Evolutionary conservation across 306 rosid genomes (phyloP), one percentile per base, ranked within the genome.

Genomic region (Vigna mungo): DNA sequence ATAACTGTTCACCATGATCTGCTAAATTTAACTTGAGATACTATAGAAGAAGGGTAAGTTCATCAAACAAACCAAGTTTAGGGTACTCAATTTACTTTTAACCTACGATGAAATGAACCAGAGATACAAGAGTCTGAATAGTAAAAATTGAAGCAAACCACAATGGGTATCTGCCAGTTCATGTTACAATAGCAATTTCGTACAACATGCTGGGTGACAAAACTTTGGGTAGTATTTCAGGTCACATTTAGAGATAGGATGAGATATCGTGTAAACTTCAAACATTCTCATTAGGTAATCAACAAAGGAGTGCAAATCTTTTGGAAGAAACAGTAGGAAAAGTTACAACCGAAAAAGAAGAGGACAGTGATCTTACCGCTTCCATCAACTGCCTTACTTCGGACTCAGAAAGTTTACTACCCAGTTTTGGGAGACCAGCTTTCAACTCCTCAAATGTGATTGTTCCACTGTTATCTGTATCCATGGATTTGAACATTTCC

Each of bases 401-500:
- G 32, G 97, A 88, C 90, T 95, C 98, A 4, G 98, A 90, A 71
- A 95, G 90, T 91, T 89, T 95, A 56, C 88, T 90, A 52, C 97
- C 97, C 27, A 95, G 85, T 87, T 92, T 92, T 6, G 92, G 98
- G 75, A 95, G 96, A 78, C 98, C 98, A 37, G 93, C 98, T 72
- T 95, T 90, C 82, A 95, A 88, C 87, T 95, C 98, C 71, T 95
- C 98, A 74, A 71, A 92, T 54, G 98, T 95, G 70, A 95, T 87
- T 64, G 98, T 95, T 81, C 98, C 98, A 83, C 97, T 95, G 67
- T 92, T 90, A 85, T 95, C 98, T 12, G 98, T 95, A 78, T 95
- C 98, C 96, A 95, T 92, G 43, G 97, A 90, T 88, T 92, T 95
- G 85, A 92, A 95, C 97, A 95, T 92, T 83, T 95, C 98, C 85